Evolutionary conservation across 768 basidiomycete species (phyloP).

Genomic region (Steccherinum ochraceum): DNA sequence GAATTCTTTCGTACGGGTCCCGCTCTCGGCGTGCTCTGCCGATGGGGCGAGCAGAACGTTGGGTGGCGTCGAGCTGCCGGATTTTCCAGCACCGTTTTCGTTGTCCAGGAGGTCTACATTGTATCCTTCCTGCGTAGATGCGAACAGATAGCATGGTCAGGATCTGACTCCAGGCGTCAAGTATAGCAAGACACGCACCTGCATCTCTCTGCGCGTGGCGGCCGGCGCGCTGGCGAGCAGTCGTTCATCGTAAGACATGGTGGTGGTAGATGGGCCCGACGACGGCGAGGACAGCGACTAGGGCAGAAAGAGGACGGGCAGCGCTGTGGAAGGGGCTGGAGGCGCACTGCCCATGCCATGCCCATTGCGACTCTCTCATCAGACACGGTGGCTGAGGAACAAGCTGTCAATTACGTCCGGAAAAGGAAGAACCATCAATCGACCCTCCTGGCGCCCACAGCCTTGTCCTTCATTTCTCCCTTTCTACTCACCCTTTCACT

Average conservation of each 20-base stretch:
- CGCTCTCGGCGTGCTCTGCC: constrained; percentile 12
- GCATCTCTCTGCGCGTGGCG: constrained; percentile 24
- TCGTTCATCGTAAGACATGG: constrained; percentile 22
- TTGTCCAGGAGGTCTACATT: constrained; percentile 36
- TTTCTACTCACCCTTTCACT: no score
- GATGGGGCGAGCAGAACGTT: constrained; percentile 9
- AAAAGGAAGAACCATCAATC: no score
- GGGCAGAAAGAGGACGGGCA: not conserved
- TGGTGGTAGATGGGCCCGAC: constrained; percentile 4
- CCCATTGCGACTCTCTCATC: not conserved
- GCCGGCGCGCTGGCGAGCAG: constrained; percentile 24
- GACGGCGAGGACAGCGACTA: not conserved
- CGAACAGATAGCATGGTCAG: no score
- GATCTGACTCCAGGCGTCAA: not conserved
- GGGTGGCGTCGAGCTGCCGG: constrained; percentile 15
- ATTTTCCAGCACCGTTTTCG: constrained; percentile 3
- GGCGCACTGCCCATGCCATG: not conserved
- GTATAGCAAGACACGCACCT: constrained; percentile 15
- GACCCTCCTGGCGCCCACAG: no score
- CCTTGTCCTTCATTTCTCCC: no score
- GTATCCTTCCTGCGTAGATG: constrained; percentile 55
- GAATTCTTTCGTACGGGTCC: constrained; percentile 12
- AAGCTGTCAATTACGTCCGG: not conserved
- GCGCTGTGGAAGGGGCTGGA: not conserved
- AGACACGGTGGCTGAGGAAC: not conserved